Evolutionary conservation across 2,329 filamentous ascomycete genomes (phyloP), one percentile per base, ranked within the genome.

Genomic region (Uncinocarpus reesii): DNA sequence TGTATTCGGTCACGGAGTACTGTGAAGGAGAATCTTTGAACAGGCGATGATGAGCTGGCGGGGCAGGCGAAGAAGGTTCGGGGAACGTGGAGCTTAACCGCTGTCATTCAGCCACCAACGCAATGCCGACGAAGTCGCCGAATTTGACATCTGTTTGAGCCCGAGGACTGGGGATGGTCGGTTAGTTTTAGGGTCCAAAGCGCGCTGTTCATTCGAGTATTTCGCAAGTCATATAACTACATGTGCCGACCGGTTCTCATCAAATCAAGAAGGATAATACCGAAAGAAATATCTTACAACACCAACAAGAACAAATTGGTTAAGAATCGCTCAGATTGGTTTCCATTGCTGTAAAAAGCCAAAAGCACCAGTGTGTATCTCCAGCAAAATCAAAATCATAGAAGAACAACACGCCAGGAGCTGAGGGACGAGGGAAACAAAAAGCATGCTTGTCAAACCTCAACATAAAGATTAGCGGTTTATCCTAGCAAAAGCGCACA

Each of bases 401-500:
- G 28, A 37, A 32, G 7, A 51, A 40, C 7, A 51, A 52, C 49
- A 51, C 20, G 45, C 49, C 35, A 53, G 52, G 48, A 37, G 46
- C 26, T 18, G 31, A 29, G 36, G 23, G 18, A 31, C 41, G 41
- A 29, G 42, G 32, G 7, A 40, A 7, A 34, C 23, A 41, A 18
- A 10, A 5, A 23, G 35, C 16, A 47, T 41, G 41, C 41, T 32
- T 29, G 34, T 26, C 28, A 32, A 20, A 20, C 29, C 18, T 24
- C 41, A 32, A 34, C 41, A 42, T 42, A 18, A 10, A 32, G 26
- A 34, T 43, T 34, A 43, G 45, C 8, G 26, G 26, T 32, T 32
- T 47, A 41, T 40, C 36, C 35, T n/a, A 31, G 11, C 7, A 21
- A 24, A 36, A 29, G 15, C 32, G 38, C 10, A 46, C 35, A 23